phyloP scores from a whole-genome alignment of 768 basidiomycete genomes.

The Russula earlei region DNA sequence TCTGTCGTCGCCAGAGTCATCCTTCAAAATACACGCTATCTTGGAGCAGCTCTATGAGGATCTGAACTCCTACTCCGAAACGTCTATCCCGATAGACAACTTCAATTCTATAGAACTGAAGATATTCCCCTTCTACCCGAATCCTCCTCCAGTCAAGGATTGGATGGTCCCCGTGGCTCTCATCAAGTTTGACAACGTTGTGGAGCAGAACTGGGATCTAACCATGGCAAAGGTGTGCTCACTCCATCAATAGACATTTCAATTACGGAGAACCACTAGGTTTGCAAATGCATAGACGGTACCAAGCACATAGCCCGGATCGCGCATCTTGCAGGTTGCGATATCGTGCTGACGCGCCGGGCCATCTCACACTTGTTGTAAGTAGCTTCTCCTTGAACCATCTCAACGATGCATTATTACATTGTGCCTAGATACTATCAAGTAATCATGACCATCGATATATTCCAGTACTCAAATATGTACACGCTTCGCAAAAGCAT shows the following conservation, averaged over 20 bases:
- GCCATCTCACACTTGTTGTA: slow-evolving; percentile 90
- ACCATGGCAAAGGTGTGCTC: slow-evolving; percentile 71
- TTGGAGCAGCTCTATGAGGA: slow-evolving; percentile 97
- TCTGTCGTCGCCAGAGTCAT: slow-evolving; percentile 64
- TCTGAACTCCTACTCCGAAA: slow-evolving; percentile 94
- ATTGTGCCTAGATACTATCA: slow-evolving; percentile 74
- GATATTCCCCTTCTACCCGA: slow-evolving; percentile 94
- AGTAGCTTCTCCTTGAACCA: slow-evolving; percentile 22
- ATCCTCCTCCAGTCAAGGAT: slow-evolving; percentile 80
- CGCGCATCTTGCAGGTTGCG: slow-evolving; percentile 85
- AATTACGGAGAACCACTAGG: slow-evolving; percentile 31
- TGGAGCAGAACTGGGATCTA: slow-evolving; percentile 93
- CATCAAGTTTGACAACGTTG: slow-evolving; percentile 69
- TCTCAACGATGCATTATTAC: background rate
- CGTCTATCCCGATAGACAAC: slow-evolving; percentile 81
- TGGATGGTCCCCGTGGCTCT: slow-evolving; percentile 95
- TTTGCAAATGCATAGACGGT: slow-evolving; percentile 79
- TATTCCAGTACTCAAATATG: slow-evolving; percentile 97
- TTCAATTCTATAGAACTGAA: slow-evolving; percentile 95
- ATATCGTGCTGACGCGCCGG: slow-evolving; percentile 68
- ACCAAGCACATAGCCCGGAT: slow-evolving; percentile 87
- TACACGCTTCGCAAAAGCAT: slow-evolving; percentile 85
- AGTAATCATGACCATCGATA: slow-evolving; percentile 92
- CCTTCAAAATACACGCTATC: slow-evolving; percentile 64
- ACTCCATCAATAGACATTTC: background rate